Evolutionary conservation across 345 rosid species (phyloP).

Genomic region (Moringa oleifera): DNA sequence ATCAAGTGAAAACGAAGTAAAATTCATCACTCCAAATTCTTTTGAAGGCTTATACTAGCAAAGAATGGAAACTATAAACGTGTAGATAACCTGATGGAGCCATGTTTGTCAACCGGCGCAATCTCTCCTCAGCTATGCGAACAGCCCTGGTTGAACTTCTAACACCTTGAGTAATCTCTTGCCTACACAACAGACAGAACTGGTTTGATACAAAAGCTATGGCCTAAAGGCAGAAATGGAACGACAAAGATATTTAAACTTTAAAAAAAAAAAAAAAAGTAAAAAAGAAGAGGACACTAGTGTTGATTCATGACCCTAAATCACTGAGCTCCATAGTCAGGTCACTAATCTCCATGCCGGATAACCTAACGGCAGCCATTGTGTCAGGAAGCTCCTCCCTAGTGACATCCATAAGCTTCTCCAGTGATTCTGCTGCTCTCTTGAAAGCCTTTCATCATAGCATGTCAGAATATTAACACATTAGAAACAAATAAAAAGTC

Average conservation of each 20-base stretch:
- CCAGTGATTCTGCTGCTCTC: slow-evolving; percentile 84
- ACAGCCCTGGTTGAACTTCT: slow-evolving; percentile 72
- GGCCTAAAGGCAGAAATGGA: too few species aligned
- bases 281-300: neutral
- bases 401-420: slow-evolving; percentile 75
- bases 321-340: slow-evolving; percentile 88
- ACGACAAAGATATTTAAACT: neutral
- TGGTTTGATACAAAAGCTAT: too few species aligned
- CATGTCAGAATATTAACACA: neutral
- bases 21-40: slow-evolving; percentile 20
- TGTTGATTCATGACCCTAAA: slow-evolving; percentile 46
- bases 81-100: slow-evolving; percentile 38
- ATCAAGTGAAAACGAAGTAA: slow-evolving; percentile 53
- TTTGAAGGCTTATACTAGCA: neutral
- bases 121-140: slow-evolving; percentile 79
- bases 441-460: slow-evolving; percentile 51
- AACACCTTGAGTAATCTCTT: slow-evolving; percentile 81
- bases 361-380: slow-evolving; percentile 85
- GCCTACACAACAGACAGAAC: slow-evolving; percentile 33
- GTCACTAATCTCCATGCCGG: slow-evolving; percentile 96
- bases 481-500: neutral
- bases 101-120: slow-evolving; percentile 48
- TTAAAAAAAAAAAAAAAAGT: too few species aligned
- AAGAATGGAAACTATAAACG: neutral
- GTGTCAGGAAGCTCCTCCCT: slow-evolving; percentile 93